phyloP scores from a whole-genome alignment of 148 eudicot species.

The Hydrangea macrophylla region DNA sequence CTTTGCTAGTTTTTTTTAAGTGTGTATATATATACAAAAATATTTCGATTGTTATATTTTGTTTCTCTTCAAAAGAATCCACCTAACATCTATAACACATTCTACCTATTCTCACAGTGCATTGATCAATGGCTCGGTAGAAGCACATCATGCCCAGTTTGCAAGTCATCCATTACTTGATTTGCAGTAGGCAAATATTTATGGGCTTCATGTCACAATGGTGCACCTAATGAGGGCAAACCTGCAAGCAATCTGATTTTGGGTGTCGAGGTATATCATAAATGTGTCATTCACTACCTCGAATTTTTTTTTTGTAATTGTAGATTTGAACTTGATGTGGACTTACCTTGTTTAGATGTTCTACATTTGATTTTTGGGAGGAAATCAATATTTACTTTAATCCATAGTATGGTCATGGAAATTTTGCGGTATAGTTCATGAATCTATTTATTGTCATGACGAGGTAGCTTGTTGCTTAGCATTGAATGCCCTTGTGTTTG shows the following conservation, averaged over 20 bases:
- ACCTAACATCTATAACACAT: background rate
- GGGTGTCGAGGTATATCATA: background rate
- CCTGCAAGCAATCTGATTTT: background rate
- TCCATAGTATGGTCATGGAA: background rate
- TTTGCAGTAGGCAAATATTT: background rate
- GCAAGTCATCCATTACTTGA: slow-evolving; percentile 79
- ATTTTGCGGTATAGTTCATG: background rate
- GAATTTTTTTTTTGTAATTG: background rate
- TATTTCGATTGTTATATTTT: background rate
- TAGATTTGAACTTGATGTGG: background rate
- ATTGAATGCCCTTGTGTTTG: background rate
- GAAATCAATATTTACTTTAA: background rate
- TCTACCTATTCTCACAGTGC: slow-evolving; percentile 50
- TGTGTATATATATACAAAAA: too few relatives aligned
- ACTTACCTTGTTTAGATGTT: background rate
- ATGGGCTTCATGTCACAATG: background rate
- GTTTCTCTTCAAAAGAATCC: background rate
- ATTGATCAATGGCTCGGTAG: slow-evolving; percentile 97
- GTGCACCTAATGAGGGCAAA: background rate
- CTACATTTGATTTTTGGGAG: background rate
- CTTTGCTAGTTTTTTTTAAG: too few relatives aligned
- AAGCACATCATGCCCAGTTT: slow-evolving; percentile 78
- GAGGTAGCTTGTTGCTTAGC: background rate
- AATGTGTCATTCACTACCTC: background rate
- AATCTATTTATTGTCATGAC: too few relatives aligned